A percentile compares a stretch with the other conserved stretches of the same genome.
phyloP scores from a whole-genome alignment of 768 basidiomycete species.

The Pisolithus tinctorius region DNA sequence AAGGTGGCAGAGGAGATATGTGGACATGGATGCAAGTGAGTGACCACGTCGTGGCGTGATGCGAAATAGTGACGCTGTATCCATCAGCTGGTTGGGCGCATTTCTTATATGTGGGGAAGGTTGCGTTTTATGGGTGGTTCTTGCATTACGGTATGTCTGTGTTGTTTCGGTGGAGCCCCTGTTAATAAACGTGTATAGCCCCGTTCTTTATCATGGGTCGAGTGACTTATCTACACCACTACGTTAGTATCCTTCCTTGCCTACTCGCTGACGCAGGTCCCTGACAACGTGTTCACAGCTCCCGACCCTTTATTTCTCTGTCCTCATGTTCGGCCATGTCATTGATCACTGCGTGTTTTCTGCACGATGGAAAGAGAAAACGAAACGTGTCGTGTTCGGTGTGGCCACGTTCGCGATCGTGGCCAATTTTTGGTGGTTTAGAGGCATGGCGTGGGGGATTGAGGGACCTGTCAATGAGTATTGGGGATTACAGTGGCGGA shows the following conservation, averaged over 20 bases:
- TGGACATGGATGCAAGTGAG: constrained; percentile 85
- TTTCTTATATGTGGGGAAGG: constrained; percentile 86
- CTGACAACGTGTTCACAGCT: constrained; percentile 41
- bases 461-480: constrained; percentile 81
- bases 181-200: constrained; percentile 37
- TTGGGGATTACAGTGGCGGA: constrained; percentile 75
- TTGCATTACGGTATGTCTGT: constrained; percentile 68
- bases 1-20: constrained; percentile 81
- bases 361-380: constrained; percentile 53
- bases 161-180: neutral
- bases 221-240: constrained; percentile 94
- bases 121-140: constrained; percentile 87
- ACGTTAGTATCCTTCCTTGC: constrained; percentile 45
- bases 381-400: constrained; percentile 70
- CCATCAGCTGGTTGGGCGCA: constrained; percentile 83
- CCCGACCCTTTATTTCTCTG: constrained; percentile 94
- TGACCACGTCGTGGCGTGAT: constrained; percentile 8
- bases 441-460: constrained; percentile 82
- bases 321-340: constrained; percentile 85
- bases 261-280: neutral
- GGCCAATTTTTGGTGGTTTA: constrained; percentile 94
- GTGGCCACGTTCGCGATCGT: constrained; percentile 53
- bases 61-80: constrained; percentile 1
- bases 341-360: constrained; percentile 92
- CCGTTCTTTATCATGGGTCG: constrained; percentile 99